Evolutionary conservation across 1,139 yeast species (phyloP), one percentile per base, ranked within the genome.

Genomic region (Geotrichum klebahnii): DNA sequence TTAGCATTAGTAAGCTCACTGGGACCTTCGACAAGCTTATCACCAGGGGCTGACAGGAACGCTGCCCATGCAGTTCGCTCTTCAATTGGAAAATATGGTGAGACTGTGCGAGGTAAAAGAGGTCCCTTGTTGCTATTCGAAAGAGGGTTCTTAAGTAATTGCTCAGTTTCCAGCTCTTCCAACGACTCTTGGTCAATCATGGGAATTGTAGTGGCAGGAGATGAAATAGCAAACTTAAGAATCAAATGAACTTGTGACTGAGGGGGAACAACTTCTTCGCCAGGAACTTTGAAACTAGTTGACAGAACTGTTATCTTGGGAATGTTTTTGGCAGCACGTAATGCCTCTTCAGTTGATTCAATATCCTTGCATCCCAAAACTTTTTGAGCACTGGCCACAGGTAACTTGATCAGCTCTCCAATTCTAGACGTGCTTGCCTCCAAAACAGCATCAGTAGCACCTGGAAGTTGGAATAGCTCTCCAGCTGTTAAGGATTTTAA

Each of bases 281-380:
- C 98, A 2, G 96, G 95, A 39, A 90, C 96, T 56, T 79, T 77
- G 68, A 90, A 88, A 52, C 78, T 80, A 42, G 95, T 82, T 48
- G 79, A 80, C 39, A 89, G 59, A 19, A 90, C 72, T 59, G 85
- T 81, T 52, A 92, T 69, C 42, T 74, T 70, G 38, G 97, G 97
- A 38, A 88, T 79, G 47, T 75, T 72, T 5, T 76, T 64, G 2
- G 94, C 96, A 51, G 82, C 76, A 10, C 73, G 68, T 46, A 84
- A 65, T 2, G 88, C 77, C 32, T 73, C 72, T 22, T 72, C 70
- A 55, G 80, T 80, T 20, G 32, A 36, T 16, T 44, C 46, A n/a
- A 36, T 29, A 24, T 32, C 23, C 29, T 44, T 38, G 24, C 53
- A 51, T 12, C 58, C 54, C 19, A 56, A 48, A n/a, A 46, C 46